Evolutionary conservation across 129 eudicot species (phyloP).

Genomic region (Helichrysum umbraculigerum): DNA sequence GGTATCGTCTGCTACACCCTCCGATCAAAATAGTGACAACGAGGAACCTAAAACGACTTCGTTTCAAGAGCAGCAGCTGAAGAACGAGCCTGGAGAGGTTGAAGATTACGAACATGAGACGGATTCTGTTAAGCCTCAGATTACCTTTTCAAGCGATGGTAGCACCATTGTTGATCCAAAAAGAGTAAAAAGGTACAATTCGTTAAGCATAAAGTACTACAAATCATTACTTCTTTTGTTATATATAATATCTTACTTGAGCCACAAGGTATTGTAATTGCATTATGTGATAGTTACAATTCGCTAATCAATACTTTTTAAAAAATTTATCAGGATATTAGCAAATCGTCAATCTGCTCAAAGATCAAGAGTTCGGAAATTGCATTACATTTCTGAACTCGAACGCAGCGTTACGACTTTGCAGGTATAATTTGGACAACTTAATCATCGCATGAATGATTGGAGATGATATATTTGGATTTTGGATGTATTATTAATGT

Average conservation of each 20-base stretch:
- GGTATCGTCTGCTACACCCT: constrained; percentile 29
- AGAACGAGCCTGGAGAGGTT: constrained; percentile 67
- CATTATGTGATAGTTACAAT: background rate
- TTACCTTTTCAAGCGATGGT: constrained; percentile 27
- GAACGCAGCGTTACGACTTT: constrained; percentile 56
- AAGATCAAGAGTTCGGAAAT: constrained; percentile 81
- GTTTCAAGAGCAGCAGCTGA: constrained; percentile 26
- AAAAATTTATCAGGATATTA: constrained; percentile 8
- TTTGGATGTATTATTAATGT: background rate
- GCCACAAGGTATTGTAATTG: constrained; percentile 20
- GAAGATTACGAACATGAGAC: constrained; percentile 41
- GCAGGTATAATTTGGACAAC: constrained; percentile 43
- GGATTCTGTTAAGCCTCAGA: constrained; percentile 10
- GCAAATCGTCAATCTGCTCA: constrained; percentile 54
- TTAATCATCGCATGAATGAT: background rate
- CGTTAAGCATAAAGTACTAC: background rate
- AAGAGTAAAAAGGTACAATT: constrained; percentile 39
- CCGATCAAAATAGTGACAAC: constrained; percentile 56
- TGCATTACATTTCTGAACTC: constrained; percentile 88
- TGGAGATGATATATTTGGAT: background rate
- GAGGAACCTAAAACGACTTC: constrained; percentile 29
- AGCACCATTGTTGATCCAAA: constrained; percentile 45
- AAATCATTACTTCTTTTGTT: background rate
- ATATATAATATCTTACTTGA: constrained; percentile 14
- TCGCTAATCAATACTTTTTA: background rate